A percentile compares a stretch with the other conserved stretches of the same genome.
phyloP scores from a whole-genome alignment of 768 basidiomycete genomes.

The Suillus alpinus region DNA sequence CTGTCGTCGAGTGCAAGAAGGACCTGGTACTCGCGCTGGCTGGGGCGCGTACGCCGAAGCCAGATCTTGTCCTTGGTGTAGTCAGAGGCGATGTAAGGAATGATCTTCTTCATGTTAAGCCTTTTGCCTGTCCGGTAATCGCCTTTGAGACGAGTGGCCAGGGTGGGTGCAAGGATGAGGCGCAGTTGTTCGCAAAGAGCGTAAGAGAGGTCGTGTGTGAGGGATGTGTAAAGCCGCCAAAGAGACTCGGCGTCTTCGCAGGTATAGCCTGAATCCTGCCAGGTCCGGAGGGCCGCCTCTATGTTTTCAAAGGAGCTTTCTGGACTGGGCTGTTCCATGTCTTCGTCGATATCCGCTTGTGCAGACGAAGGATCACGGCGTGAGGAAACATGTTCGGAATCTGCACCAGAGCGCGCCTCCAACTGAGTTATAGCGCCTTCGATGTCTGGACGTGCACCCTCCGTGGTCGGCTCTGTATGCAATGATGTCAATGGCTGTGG shows the following conservation, averaged over 20 bases:
- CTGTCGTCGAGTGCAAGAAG: conserved; percentile 95
- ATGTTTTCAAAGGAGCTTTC: conserved; percentile 18
- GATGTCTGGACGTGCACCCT: conserved; percentile 28
- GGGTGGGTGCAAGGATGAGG: conserved; percentile 92
- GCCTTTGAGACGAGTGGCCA: conserved; percentile 90
- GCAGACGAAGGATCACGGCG: conserved; percentile 25
- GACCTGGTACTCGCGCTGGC: conserved; percentile 93
- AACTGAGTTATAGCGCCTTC: conserved; percentile 48
- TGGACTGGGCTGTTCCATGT: conserved; percentile 14
- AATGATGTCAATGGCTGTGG: conserved; percentile 24
- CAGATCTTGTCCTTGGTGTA: conserved; percentile 99
- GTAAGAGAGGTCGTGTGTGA: conserved; percentile 90
- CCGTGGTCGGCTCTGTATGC: conserved; percentile 25
- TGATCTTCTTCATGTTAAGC: conserved; percentile 98
- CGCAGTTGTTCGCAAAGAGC: conserved; percentile 94
- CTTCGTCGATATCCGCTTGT: conserved; percentile 32
- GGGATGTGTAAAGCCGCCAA: conserved; percentile 90
- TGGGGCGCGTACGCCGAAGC: conserved; percentile 91
- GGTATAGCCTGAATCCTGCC: conserved; percentile 44
- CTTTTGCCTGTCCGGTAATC: conserved; percentile 98
- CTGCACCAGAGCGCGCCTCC: conserved; percentile 16
- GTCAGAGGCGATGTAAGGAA: conserved; percentile 96
- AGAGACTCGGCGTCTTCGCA: conserved; percentile 60
- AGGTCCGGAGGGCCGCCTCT: conserved; percentile 21
- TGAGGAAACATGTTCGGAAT: conserved; percentile 7